Percentiles rank a stretch among this genome's conserved stretches.
phyloP scores from a whole-genome alignment of 2,329 filamentous ascomycete species.

The Sporothrix humicola region DNA sequence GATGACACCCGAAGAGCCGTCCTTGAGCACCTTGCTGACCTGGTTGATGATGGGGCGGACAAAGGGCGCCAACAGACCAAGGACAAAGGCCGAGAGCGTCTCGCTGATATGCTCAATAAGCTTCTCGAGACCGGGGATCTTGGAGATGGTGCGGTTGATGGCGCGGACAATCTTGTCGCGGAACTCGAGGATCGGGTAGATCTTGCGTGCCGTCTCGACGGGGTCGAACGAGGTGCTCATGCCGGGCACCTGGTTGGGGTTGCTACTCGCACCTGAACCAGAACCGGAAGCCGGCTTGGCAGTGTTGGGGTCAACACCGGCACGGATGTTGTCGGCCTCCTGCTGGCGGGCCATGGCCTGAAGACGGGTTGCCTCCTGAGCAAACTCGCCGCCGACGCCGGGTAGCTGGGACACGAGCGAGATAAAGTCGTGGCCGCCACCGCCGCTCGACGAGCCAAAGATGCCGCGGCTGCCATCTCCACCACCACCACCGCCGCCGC shows the following conservation, averaged over 20 bases:
- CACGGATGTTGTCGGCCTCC: conserved; percentile 60
- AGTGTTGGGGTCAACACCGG: conserved; percentile 29
- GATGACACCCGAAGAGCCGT: conserved; percentile 76
- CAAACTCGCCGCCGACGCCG: conserved; percentile 68
- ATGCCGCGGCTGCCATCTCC: conserved; percentile 44
- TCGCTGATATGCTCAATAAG: conserved; percentile 95
- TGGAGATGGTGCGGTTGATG: conserved; percentile 84
- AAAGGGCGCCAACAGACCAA: conserved; percentile 89
- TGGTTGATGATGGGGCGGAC: conserved; percentile 88
- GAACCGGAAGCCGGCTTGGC: conserved; percentile 40
- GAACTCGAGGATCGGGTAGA: conserved; percentile 94
- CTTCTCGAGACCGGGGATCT: conserved; percentile 87
- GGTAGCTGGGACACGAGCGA: conserved; percentile 78
- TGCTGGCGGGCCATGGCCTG: conserved; percentile 67
- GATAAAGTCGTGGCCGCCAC: conserved; percentile 64
- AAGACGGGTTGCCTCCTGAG: conserved; percentile 68
- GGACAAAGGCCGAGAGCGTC: conserved; percentile 86
- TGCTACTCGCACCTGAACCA: conserved; percentile 47
- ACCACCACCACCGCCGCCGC: conserved; percentile 40
- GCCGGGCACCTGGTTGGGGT: conserved; percentile 68
- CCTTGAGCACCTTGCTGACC: conserved; percentile 82
- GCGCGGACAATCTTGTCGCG: conserved; percentile 90
- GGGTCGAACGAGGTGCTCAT: conserved; percentile 80
- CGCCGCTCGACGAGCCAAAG: conserved; percentile 47
- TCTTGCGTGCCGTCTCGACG: conserved; percentile 75